Conservation (phyloP, 768 basidiomycete genomes). For the Naganishia onofrii region DNA sequence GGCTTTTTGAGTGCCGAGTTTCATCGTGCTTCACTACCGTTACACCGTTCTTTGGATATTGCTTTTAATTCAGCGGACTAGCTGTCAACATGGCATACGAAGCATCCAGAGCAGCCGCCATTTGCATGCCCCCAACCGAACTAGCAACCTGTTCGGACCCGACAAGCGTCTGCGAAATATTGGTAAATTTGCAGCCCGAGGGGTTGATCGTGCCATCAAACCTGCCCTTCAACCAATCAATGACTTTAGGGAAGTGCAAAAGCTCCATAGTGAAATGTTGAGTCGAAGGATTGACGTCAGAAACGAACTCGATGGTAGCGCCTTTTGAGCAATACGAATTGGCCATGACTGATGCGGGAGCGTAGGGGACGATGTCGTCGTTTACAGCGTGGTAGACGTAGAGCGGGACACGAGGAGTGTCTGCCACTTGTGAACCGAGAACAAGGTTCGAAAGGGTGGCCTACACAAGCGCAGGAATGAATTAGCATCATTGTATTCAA, state of each 20-base stretch:
- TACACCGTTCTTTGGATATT: no score
- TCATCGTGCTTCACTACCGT: no score
- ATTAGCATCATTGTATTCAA: not conserved
- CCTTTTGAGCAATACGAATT: conserved; percentile 8
- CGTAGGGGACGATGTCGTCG: conserved; percentile 12
- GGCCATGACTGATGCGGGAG: conserved; percentile 1
- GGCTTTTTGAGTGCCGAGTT: no score
- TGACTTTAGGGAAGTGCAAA: conserved; percentile 9
- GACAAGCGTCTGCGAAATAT: conserved; percentile 11
- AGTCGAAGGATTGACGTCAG: conserved; percentile 5
- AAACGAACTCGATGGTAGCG: conserved; percentile 14
- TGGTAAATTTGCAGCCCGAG: conserved; percentile 9
- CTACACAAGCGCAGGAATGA: not conserved
- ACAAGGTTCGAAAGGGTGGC: not conserved
- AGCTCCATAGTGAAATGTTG: conserved; percentile 20
- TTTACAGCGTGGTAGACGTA: conserved; percentile 17
- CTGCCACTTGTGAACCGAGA: not conserved
- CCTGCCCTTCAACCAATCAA: conserved; percentile 17
- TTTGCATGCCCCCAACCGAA: conserved; percentile 5
- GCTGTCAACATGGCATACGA: not conserved
- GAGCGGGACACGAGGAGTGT: conserved; percentile 8
- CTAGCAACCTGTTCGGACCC: conserved; percentile 15
- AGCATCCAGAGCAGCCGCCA: not conserved
- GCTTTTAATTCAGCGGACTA: not conserved
- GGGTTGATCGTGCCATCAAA: conserved; percentile 11